These are phyloP conservation scores for Tetradesmus lagerheimii DNA, from an alignment of 139 green algal species.

Conservation along the genomic window DNA sequence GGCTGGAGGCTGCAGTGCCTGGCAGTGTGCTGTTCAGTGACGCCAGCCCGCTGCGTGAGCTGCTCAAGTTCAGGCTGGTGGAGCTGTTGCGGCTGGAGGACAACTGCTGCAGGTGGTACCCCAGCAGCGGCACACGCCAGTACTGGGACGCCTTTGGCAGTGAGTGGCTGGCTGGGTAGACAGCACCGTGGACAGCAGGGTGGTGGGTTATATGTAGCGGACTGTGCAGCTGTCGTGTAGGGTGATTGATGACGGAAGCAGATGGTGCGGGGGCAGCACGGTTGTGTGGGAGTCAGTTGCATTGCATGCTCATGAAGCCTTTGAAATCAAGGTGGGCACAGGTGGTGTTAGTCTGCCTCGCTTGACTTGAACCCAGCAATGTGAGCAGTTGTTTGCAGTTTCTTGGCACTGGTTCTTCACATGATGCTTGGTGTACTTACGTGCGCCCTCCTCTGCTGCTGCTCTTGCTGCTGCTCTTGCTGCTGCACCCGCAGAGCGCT, in stretches of 20 bases:
- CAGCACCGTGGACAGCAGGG: neutral
- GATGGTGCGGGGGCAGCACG: neutral
- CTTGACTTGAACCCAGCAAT: too few relatives aligned
- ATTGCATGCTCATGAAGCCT: too few relatives aligned
- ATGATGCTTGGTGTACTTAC: too few relatives aligned
- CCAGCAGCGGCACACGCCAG: neutral
- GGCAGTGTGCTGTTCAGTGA: slow-evolving; percentile 23
- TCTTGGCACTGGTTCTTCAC: too few relatives aligned
- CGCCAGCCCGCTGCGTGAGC: neutral
- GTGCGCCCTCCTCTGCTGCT: neutral
- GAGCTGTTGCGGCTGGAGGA: slow-evolving; percentile 24
- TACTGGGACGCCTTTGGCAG: slow-evolving; percentile 3
- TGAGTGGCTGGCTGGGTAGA: neutral
- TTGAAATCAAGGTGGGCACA: too few relatives aligned
- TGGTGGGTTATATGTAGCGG: neutral
- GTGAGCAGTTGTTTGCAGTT: too few relatives aligned
- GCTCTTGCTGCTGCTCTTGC: neutral
- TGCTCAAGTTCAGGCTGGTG: slow-evolving; percentile 13
- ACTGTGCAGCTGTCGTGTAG: neutral
- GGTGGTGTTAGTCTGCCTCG: too few relatives aligned
- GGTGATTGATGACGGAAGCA: neutral
- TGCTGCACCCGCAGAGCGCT: slow-evolving; percentile 10
- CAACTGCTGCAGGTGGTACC: slow-evolving; percentile 28
- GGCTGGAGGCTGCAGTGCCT: neutral
- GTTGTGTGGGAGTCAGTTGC: too few relatives aligned